Evolutionary conservation across 495 filamentous ascomycete species (phyloP), one percentile per base, ranked within the genome.

Genomic region (Talaromyces ruber): DNA sequence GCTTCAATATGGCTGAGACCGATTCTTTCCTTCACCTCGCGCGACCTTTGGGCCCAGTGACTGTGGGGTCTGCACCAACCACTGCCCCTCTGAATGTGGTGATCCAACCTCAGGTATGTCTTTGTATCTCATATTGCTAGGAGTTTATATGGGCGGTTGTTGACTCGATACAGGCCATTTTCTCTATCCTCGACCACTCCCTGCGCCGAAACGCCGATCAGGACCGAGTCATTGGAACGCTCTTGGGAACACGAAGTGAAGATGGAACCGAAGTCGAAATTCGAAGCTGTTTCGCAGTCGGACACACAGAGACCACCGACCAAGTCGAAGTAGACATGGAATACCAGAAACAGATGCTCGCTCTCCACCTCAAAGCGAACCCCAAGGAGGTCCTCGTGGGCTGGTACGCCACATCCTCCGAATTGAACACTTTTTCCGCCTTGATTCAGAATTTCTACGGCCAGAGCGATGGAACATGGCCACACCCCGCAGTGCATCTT

Each of bases 401-500:
- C 67, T 98, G 94, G 94, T 98, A 98, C 79, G 96, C 95, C 64
- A 98, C 95, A 21, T 90, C 88, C 67, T 84, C 88, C 67, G 92
- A 97, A 77, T 84, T 98, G 70, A 98, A 98, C 84, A 96, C 89
- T 67, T 98, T 98, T 84, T 90, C 86, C 68, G 94, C 94, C 62
- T 86, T 98, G 65, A 98, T 98, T 76, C 94, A 98, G 79, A 98
- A 98, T 80, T 98, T 98, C 82, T 98, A 98, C 82, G 91, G 90
- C 64, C 91, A 95, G 71, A 93, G 93, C 63, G 95, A 96, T 45
- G 94, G 94, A 64, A 98, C 94, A 50, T 97, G 88, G 80, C 94
- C 94, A 53, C 89, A 96, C 78, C 94, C 94, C 8, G 92, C 94
- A 57, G 89, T 98, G 12, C 94, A 98, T 80, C 80, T 98, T 68